phyloP scores from a whole-genome alignment of 176 grass and related monocot genomes.

The Guadua angustifolia region DNA sequence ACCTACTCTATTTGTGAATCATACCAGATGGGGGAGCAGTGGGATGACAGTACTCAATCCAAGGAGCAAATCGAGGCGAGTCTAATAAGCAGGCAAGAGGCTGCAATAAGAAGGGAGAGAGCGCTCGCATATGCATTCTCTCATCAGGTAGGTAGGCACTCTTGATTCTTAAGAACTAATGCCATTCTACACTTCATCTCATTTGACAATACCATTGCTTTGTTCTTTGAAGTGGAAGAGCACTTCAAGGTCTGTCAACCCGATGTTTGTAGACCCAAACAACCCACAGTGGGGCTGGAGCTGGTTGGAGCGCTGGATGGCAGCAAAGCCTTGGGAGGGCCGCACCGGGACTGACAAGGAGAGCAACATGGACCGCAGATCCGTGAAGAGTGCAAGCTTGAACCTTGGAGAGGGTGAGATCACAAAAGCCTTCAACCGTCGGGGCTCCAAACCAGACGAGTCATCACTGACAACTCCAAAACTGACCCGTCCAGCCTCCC shows the following conservation, averaged over 20 bases:
- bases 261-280: constrained; percentile 94
- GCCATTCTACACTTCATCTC: neutral
- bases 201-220: neutral
- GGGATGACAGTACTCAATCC: constrained; percentile 94
- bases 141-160: constrained; percentile 94
- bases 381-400: constrained; percentile 57
- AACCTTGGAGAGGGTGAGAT: constrained; percentile 83
- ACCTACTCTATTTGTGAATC: constrained; percentile 33
- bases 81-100: constrained; percentile 92
- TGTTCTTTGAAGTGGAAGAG: constrained; percentile 83
- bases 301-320: constrained; percentile 99
- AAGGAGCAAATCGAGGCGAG: constrained; percentile 91
- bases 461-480: constrained; percentile 61
- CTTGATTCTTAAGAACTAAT: constrained; percentile 10
- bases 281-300: constrained; percentile 99
- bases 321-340: constrained; percentile 79
- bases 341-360: constrained; percentile 63
- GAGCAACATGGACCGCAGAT: constrained; percentile 53
- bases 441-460: constrained; percentile 65
- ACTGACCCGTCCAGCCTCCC: constrained; percentile 46
- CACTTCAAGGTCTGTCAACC: constrained; percentile 74
- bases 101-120: constrained; percentile 87
- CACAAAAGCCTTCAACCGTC: constrained; percentile 78
- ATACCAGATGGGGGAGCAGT: constrained; percentile 86
- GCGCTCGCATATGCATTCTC: constrained; percentile 93